Base-by-base conservation (phyloP, 345 rosid species). In the Toxicodendron radicans region DNA sequence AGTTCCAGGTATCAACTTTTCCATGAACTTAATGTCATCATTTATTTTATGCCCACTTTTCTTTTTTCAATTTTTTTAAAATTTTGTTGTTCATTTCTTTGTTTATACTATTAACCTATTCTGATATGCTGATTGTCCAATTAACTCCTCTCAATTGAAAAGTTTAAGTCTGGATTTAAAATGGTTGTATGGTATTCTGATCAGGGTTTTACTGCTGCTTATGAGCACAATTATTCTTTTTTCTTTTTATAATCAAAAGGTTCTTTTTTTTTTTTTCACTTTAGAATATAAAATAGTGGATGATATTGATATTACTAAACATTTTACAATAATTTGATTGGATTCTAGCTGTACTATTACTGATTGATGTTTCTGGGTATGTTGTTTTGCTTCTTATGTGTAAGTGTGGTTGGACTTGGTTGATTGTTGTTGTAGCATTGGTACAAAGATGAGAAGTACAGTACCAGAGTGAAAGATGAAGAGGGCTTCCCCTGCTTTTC, bases 401-500 rank as follows among this genome's bases (percentile, higher is more conserved):
- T 79, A 9, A 63, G 24, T 18, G 9, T 51, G 35, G 33, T 33
- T 61, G n/a, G n/a, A n/a, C n/a, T n/a, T n/a, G 64, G 64, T 46
- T 52, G 27, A 46, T 70, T 68, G 27, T 45, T 68, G 72, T 67
- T 77, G 70, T 73, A 95, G 99, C 85, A 87, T 74, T 95, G 99
- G 99, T 90, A 76, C 83, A 95, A 89, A 83, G 97, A 90, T 66
- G 93, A 92, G 87, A 95, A 86, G 79, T 90, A 71, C 83, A 90
- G 94, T 78, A 89, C 93, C 12, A 79, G 86, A 58, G 98, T 91
- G 61, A 95, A 91, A 76, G 98, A 95, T 70, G 87, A 77, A 73
- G 98, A 87, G 24, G 97, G 98, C 6, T 80, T 21, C 56, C 98
- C 99, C 21, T 76, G 87, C 84, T 93, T 95, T 77, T 75, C 97